Conservation (phyloP, 177 flowering plant genomes). For the Vitis hybrid region DNA sequence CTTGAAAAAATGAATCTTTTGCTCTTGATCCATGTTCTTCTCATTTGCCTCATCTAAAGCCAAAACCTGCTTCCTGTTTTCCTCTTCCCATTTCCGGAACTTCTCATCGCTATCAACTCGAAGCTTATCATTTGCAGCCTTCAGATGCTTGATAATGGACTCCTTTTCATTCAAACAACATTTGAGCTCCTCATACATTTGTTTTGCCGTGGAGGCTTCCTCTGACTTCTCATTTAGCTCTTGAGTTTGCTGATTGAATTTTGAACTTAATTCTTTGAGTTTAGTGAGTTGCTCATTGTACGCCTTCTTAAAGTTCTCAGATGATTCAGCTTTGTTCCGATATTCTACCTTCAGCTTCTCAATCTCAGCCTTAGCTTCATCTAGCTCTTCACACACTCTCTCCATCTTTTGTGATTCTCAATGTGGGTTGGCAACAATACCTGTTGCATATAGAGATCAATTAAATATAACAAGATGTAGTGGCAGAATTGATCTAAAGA, state of each 20-base stretch:
- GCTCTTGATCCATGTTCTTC: constrained; percentile 29
- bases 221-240: constrained; percentile 47
- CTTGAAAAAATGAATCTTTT: constrained; percentile 18
- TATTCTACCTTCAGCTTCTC: constrained; percentile 60
- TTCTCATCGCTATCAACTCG: constrained; percentile 24
- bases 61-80: constrained; percentile 17
- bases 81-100: constrained; percentile 23
- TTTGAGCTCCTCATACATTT: constrained; percentile 25
- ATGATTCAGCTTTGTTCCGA: constrained; percentile 37
- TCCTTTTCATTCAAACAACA: constrained; percentile 31
- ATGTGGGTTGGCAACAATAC: neutral
- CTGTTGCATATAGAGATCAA: neutral
- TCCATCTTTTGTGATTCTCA: constrained; percentile 36
- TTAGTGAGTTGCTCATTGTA: constrained; percentile 41
- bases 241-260: constrained; percentile 49
- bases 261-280: constrained; percentile 37
- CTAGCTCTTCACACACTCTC: constrained; percentile 58
- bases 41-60: constrained; percentile 38
- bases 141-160: constrained; percentile 18
- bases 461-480: neutral
- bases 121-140: constrained; percentile 35
- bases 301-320: constrained; percentile 50
- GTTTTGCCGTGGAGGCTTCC: constrained; percentile 39
- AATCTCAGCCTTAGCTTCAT: constrained; percentile 59
- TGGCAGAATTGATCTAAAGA: neutral